Conservation (phyloP, 768 basidiomycete species). For the Neoboletus magnificus region DNA sequence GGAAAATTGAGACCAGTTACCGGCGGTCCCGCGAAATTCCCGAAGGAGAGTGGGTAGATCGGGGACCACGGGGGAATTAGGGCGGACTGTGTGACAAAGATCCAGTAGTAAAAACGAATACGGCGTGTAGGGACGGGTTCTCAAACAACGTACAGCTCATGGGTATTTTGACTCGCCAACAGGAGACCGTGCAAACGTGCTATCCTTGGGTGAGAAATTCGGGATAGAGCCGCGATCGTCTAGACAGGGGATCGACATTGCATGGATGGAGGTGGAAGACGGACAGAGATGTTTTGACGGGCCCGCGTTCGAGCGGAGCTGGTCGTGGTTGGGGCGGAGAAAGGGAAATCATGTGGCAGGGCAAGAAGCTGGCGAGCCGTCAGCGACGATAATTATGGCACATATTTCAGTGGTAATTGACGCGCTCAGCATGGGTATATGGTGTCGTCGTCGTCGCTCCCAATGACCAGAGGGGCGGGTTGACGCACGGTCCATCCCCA, state of each 20-base stretch:
- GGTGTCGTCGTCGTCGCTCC: constrained; percentile 20
- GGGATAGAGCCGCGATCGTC: too few species aligned
- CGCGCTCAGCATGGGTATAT: neutral
- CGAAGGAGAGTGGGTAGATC: neutral
- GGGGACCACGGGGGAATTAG: neutral
- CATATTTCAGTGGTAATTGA: constrained; percentile 1
- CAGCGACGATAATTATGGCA: constrained; percentile 27
- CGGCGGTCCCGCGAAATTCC: neutral
- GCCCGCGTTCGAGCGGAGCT: constrained; percentile 36
- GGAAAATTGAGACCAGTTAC: neutral
- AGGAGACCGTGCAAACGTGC: neutral
- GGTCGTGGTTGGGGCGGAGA: constrained; percentile 34
- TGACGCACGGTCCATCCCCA: constrained; percentile 25
- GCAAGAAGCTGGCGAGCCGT: constrained; percentile 13
- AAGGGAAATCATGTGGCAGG: constrained; percentile 25
- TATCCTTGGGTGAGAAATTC: neutral
- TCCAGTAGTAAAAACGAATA: neutral
- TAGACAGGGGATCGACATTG: neutral
- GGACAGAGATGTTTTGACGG: neutral
- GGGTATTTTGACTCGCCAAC: neutral
- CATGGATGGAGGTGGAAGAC: neutral
- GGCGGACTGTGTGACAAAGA: constrained; percentile 3
- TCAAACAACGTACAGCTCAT: neutral
- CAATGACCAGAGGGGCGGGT: constrained; percentile 9
- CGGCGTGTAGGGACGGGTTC: neutral